Evolutionary conservation across 2,329 filamentous ascomycete species (phyloP).

Genomic region (Diplodia mutila): DNA sequence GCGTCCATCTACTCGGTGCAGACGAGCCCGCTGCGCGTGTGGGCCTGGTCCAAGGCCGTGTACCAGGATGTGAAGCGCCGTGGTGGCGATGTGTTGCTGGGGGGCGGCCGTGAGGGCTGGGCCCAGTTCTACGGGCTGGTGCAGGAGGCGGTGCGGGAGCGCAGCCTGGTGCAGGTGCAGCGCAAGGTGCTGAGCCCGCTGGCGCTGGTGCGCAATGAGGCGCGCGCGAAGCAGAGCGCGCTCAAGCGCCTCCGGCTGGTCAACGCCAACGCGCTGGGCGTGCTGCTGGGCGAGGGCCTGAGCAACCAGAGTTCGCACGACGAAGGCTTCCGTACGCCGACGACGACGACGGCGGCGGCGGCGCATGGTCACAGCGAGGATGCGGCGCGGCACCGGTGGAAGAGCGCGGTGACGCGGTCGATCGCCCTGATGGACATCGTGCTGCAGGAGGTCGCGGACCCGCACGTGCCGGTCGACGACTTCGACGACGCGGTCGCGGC

Average conservation of each 20-base stretch:
- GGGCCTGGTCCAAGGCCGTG: slow-evolving; percentile 71
- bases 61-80: slow-evolving; percentile 63
- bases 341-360: slow-evolving; percentile 45
- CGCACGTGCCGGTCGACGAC: slow-evolving; percentile 59
- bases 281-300: slow-evolving; percentile 84
- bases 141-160: slow-evolving; percentile 72
- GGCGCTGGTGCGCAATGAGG: slow-evolving; percentile 73
- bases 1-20: slow-evolving; percentile 85
- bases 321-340: slow-evolving; percentile 52
- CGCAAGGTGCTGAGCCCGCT: slow-evolving; percentile 77
- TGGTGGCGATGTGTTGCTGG: slow-evolving; percentile 33
- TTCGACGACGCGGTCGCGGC: slow-evolving; percentile 61
- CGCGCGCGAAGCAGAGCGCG: slow-evolving; percentile 71
- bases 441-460: slow-evolving; percentile 68
- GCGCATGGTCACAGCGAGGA: slow-evolving; percentile 53
- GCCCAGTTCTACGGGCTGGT: slow-evolving; percentile 78
- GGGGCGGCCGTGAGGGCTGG: slow-evolving; percentile 49
- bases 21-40: slow-evolving; percentile 76
- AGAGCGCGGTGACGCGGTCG: slow-evolving; percentile 76
- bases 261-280: slow-evolving; percentile 82
- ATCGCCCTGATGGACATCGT: slow-evolving; percentile 87
- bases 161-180: slow-evolving; percentile 72
- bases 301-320: slow-evolving; percentile 64
- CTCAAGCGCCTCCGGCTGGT: slow-evolving; percentile 76
- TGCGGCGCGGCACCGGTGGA: slow-evolving; percentile 62